Evolutionary conservation across 106 monocot species (phyloP).

Genomic region (Dactylorhiza incarnata): DNA sequence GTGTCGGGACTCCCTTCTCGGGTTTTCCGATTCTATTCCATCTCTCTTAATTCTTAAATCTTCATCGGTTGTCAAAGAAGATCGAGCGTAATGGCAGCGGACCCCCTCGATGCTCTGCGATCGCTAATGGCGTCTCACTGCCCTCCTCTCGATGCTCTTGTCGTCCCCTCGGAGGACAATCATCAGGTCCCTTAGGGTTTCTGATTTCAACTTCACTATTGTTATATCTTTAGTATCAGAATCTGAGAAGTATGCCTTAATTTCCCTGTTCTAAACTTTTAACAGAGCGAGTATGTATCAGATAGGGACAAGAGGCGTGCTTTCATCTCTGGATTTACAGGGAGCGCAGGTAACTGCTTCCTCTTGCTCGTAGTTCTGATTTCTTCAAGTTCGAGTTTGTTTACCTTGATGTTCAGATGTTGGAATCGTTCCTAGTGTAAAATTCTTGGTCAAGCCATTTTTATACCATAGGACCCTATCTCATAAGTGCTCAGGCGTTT

Average conservation of each 20-base stretch:
- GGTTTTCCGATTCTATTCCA: not conserved
- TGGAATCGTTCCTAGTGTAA: not conserved
- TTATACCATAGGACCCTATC: not conserved
- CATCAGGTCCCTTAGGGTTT: slow-evolving; percentile 54
- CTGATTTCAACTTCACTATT: not conserved
- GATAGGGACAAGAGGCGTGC: slow-evolving; percentile 76
- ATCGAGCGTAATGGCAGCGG: slow-evolving; percentile 17
- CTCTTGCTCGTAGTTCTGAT: not conserved
- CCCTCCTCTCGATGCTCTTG: slow-evolving; percentile 76
- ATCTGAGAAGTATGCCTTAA: not conserved
- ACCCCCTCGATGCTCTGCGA: slow-evolving; percentile 63
- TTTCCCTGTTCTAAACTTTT: slow-evolving; percentile 6
- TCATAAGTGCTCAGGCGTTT: too few species aligned
- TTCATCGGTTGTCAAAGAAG: not conserved
- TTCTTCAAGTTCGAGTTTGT: not conserved
- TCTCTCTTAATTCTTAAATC: not conserved
- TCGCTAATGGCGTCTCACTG: slow-evolving; percentile 72
- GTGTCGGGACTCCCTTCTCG: not conserved
- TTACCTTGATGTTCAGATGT: not conserved
- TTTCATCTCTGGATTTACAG: slow-evolving; percentile 85
- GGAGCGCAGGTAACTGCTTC: slow-evolving; percentile 70
- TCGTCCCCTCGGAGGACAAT: slow-evolving; percentile 92
- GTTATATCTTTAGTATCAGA: not conserved
- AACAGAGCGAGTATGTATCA: slow-evolving; percentile 93
- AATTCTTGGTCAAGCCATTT: not conserved